Evolutionary conservation across 106 monocot genomes (phyloP).

Genomic region (Phalaenopsis aphrodite): DNA sequence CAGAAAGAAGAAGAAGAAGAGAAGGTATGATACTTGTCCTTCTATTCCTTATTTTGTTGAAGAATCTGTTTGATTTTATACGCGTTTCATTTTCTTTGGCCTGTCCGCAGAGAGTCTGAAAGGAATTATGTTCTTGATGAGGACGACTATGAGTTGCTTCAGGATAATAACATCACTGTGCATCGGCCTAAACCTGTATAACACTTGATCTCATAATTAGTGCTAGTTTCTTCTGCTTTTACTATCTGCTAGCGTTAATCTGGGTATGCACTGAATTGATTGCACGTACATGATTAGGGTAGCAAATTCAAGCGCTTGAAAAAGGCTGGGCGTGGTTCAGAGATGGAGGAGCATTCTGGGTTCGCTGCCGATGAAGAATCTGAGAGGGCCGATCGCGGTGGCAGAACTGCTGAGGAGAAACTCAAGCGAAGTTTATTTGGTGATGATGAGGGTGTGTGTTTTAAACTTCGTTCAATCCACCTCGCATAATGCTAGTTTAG

Average conservation of each 20-base stretch:
- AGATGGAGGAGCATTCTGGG: slow-evolving; percentile 43
- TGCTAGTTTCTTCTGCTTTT: background rate
- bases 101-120: slow-evolving; percentile 62
- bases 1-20: slow-evolving; percentile 76
- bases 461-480: background rate
- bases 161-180: slow-evolving; percentile 89
- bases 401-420: slow-evolving; percentile 77
- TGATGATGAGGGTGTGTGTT: slow-evolving; percentile 75
- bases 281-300: slow-evolving; percentile 26
- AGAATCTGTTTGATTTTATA: slow-evolving; percentile 4
- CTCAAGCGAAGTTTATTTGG: slow-evolving; percentile 86
- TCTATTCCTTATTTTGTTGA: background rate
- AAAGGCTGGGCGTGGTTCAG: slow-evolving; percentile 72
- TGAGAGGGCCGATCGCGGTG: slow-evolving; percentile 35
- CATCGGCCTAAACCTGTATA: slow-evolving; percentile 66
- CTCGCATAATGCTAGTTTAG: background rate
- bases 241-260: background rate
- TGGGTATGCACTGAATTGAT: slow-evolving; percentile 2
- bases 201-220: background rate
- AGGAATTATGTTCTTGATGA: slow-evolving; percentile 82
- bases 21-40: slow-evolving; percentile 22
- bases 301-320: slow-evolving; percentile 86
- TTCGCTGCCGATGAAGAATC: slow-evolving; percentile 89
- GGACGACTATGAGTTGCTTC: slow-evolving; percentile 90
- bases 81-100: background rate